Conservation (phyloP, 345 rosid species). For the Acer yangbiense region DNA sequence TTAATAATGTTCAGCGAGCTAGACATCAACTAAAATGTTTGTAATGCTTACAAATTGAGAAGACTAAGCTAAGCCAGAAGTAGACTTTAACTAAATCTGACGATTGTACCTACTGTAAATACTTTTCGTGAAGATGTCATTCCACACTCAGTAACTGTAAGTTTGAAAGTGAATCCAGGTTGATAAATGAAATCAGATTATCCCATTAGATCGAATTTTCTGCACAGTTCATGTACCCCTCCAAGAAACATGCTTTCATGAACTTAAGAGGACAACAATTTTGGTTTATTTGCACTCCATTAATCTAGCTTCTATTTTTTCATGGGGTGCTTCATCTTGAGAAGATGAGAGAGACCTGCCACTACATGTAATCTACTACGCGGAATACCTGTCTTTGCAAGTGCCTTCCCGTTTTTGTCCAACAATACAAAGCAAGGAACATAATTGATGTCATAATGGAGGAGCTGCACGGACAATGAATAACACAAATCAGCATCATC, state of each 20-base stretch:
- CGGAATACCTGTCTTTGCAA: constrained; percentile 88
- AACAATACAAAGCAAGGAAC: constrained; percentile 92
- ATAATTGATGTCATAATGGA: constrained; percentile 81
- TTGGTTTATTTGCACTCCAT: background rate
- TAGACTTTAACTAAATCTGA: background rate
- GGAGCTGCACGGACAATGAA: constrained; percentile 56
- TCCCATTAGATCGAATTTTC: background rate
- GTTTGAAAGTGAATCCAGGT: background rate
- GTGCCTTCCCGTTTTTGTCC: constrained; percentile 80
- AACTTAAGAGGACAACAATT: background rate
- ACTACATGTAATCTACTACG: constrained; percentile 84
- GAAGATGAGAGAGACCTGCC: constrained; percentile 89
- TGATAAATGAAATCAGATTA: background rate
- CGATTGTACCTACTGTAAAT: background rate
- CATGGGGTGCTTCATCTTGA: constrained; percentile 61
- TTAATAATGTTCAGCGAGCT: background rate
- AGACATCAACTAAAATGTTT: background rate
- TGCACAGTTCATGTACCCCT: background rate
- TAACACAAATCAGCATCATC: background rate
- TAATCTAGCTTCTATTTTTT: constrained; percentile 10
- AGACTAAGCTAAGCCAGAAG: background rate
- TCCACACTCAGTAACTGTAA: background rate
- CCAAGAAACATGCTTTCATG: background rate
- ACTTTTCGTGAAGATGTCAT: background rate
- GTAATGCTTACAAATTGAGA: background rate